Evolutionary conservation across 176 grass and related monocot genomes (phyloP).

Genomic region (Hordeum marinum): DNA sequence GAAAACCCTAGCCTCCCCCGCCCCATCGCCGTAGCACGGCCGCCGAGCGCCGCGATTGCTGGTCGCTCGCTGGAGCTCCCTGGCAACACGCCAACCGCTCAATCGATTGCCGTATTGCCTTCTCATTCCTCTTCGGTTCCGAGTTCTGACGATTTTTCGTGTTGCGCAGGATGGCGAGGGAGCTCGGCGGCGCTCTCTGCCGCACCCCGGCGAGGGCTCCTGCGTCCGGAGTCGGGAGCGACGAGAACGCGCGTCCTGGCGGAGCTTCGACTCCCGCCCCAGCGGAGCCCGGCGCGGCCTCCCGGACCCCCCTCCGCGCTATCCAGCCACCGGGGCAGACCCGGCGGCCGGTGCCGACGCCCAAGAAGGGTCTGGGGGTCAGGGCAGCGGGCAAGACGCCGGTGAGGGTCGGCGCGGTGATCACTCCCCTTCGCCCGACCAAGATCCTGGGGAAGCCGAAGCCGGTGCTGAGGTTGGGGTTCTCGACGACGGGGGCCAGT

Average conservation of each 20-base stretch:
- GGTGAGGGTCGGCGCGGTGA: not conserved
- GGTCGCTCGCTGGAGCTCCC: not conserved
- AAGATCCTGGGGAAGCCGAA: slow-evolving; percentile 9
- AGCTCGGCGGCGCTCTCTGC: not conserved
- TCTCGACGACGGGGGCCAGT: slow-evolving; percentile 3
- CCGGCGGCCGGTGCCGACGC: not conserved
- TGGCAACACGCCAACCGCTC: not conserved
- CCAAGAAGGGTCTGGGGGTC: not conserved
- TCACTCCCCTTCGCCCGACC: slow-evolving; percentile 22
- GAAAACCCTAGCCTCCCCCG: not conserved
- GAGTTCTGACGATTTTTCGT: not conserved
- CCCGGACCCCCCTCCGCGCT: slow-evolving; percentile 44
- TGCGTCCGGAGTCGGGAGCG: not conserved
- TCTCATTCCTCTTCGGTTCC: not conserved
- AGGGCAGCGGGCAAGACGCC: not conserved
- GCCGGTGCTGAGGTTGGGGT: slow-evolving; percentile 6
- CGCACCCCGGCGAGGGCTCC: not conserved
- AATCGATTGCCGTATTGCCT: not conserved
- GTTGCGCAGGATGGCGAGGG: not conserved
- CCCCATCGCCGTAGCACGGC: not conserved
- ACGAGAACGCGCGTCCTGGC: slow-evolving; percentile 33
- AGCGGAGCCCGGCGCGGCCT: slow-evolving; percentile 18
- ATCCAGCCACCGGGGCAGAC: slow-evolving; percentile 34
- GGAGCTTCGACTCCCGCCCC: not conserved
- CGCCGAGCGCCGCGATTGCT: not conserved